These are phyloP conservation scores for Phytophthora palmivora DNA, from an alignment of 352 stramenopile genomes.

Conservation along the genomic window DNA sequence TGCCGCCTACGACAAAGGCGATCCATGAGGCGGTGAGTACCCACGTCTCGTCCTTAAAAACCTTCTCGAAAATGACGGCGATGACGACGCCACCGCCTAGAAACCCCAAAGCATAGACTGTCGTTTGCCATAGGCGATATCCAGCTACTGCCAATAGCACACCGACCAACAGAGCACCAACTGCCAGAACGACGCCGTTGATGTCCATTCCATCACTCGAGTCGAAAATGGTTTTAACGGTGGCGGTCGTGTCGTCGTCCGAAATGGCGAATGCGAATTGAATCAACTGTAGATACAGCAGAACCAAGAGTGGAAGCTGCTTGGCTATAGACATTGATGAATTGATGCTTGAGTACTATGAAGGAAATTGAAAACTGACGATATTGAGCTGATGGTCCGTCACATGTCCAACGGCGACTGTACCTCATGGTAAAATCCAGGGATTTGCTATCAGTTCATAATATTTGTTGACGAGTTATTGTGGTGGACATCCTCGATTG, in stretches of 20 bases:
- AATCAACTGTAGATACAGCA: slow-evolving; percentile 19
- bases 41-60: slow-evolving; percentile 60
- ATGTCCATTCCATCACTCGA: slow-evolving; percentile 41
- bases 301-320: background rate
- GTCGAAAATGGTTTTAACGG: slow-evolving; percentile 45
- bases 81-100: slow-evolving; percentile 57
- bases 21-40: slow-evolving; percentile 72
- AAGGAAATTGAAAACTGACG: slow-evolving; percentile 37
- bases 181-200: slow-evolving; percentile 47
- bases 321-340: slow-evolving; percentile 3
- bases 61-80: slow-evolving; percentile 56
- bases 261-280: slow-evolving; percentile 12
- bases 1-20: slow-evolving; percentile 65
- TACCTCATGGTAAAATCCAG: slow-evolving; percentile 22
- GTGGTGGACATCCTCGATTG: slow-evolving; percentile 8
- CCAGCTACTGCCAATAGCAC: slow-evolving; percentile 51
- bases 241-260: slow-evolving; percentile 31
- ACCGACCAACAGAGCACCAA: slow-evolving; percentile 51
- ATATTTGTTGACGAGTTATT: too few relatives aligned
- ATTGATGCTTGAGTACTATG: slow-evolving; percentile 5
- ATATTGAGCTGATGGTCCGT: background rate
- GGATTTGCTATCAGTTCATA: slow-evolving; percentile 12
- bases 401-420: slow-evolving; percentile 23
- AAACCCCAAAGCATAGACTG: slow-evolving; percentile 69
- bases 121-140: slow-evolving; percentile 69